Evolutionary conservation across 345 rosid species (phyloP), one percentile per base, ranked within the genome.

Genomic region (Carallia pectinifolia): DNA sequence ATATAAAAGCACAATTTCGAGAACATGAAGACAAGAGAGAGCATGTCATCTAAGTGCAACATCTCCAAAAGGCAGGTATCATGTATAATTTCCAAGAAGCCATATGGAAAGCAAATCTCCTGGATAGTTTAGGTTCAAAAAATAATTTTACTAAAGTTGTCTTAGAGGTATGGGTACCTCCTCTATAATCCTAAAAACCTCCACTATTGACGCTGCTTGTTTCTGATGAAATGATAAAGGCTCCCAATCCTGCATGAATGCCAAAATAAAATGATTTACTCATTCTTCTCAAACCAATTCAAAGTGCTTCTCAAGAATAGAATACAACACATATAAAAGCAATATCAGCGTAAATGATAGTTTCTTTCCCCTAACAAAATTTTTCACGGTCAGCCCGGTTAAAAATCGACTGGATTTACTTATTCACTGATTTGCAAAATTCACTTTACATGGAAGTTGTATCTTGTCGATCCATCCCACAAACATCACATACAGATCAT

Each of bases 151-250:
- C 12, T 6, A 37, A 37, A 50, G 60, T 65, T 61, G 53, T 19
- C 47, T 50, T 10, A 48, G 10, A 55, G 47, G 53, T 17, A 31
- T 29, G 56, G 71, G 55, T 83, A 95, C 99, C 99, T 95, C 97
- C 81, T 95, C 99, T 62, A 95, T 79, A 29, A 95, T 95, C 85
- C 99, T 90, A 71, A 95, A 95, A 76, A 95, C 92, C 86, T 95
- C 99, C 66, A 95, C 82, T 68, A 89, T 79, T 37, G 99, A 95
- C 72, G 90, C 84, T 36, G 96, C 92, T 73, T 90, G 97, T 63
- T 82, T 89, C 73, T 95, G 95, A 69, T 95, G 97, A 79, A 74
- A 83, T 69, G 99, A 95, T 69, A 95, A 77, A 74, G 99, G 92
- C 82, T 90, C 97, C 99, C 99, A 95, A 63, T 90, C 93, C 99